Evolutionary conservation across 2,329 filamentous ascomycete genomes (phyloP).

Genomic region (Aspergillus pseudotamarii): DNA sequence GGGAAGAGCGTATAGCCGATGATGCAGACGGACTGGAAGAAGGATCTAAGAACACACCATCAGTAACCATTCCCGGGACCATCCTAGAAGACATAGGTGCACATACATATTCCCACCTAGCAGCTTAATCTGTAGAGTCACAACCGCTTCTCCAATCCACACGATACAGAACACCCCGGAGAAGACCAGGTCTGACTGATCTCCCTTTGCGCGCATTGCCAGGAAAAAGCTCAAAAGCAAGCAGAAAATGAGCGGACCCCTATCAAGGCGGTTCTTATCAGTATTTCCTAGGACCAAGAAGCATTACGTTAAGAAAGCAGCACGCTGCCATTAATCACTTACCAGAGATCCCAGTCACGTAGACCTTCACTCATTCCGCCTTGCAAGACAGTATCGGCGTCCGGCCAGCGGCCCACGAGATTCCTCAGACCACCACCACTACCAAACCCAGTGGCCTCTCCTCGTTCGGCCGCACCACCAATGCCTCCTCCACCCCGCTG

Average conservation of each 20-base stretch:
- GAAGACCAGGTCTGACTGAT: conserved; percentile 88
- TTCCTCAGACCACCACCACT: conserved; percentile 55
- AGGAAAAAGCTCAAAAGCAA: conserved; percentile 84
- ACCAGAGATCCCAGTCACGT: conserved; percentile 95
- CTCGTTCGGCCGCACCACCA: conserved; percentile 61
- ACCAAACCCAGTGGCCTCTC: conserved; percentile 52
- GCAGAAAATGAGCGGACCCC: conserved; percentile 93
- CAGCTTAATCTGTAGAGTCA: conserved; percentile 97
- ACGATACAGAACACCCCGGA: conserved; percentile 95
- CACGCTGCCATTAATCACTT: conserved; percentile 25
- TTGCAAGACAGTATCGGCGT: conserved; percentile 67
- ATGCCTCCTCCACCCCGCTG: conserved; percentile 57
- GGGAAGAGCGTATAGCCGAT: conserved; percentile 99
- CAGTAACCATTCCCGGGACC: conserved; percentile 18
- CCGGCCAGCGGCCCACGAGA: conserved; percentile 66
- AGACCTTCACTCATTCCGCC: conserved; percentile 83
- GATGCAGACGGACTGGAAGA: conserved; percentile 95
- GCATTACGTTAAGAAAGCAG: neutral
- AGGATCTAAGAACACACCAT: conserved; percentile 67
- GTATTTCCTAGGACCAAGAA: neutral
- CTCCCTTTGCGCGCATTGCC: conserved; percentile 74
- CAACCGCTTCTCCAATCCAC: conserved; percentile 94
- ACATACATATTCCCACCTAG: conserved; percentile 95
- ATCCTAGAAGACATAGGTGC: neutral
- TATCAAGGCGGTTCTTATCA: conserved; percentile 34